Percentiles rank a stretch among this genome's conserved stretches.
Conservation (phyloP, 352 stramenopile genomes). For the Globisporangium paddicum region DNA sequence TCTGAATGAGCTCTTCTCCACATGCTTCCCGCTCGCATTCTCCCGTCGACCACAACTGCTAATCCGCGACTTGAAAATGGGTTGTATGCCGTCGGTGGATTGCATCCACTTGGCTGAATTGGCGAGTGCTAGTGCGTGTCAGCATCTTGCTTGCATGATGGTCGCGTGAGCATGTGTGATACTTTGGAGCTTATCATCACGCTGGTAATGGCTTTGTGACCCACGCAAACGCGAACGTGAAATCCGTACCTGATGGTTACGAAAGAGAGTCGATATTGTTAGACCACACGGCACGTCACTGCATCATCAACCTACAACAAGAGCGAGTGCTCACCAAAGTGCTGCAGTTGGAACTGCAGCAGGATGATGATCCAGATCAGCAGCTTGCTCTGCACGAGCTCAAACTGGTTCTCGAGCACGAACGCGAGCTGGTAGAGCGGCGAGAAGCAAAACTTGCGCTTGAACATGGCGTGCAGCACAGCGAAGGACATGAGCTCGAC, state of each 20-base stretch:
- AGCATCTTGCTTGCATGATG: too few relatives aligned
- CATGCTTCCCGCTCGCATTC: too few relatives aligned
- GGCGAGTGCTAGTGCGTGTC: too few relatives aligned
- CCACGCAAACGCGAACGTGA: neutral
- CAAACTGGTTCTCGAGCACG: constrained; percentile 6
- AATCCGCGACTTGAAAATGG: too few relatives aligned
- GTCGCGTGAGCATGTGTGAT: too few relatives aligned
- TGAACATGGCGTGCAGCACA: neutral
- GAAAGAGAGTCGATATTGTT: too few relatives aligned
- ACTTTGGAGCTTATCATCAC: neutral
- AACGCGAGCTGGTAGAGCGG: constrained; percentile 8
- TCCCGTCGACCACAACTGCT: too few relatives aligned
- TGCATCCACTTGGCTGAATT: too few relatives aligned
- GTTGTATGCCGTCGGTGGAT: too few relatives aligned
- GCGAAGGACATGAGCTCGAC: neutral
- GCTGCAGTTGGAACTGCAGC: neutral
- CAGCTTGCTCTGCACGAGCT: constrained; percentile 6
- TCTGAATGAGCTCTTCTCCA: too few relatives aligned
- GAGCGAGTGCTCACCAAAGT: neutral
- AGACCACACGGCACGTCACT: neutral
- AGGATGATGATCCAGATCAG: constrained; percentile 8
- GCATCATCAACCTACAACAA: neutral
- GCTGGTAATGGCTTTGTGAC: neutral
- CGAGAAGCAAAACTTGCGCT: constrained; percentile 9
- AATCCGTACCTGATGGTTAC: neutral